Base-by-base conservation (phyloP, 1,284 basidiomycete species). In the Phylloporus sp. region DNA sequence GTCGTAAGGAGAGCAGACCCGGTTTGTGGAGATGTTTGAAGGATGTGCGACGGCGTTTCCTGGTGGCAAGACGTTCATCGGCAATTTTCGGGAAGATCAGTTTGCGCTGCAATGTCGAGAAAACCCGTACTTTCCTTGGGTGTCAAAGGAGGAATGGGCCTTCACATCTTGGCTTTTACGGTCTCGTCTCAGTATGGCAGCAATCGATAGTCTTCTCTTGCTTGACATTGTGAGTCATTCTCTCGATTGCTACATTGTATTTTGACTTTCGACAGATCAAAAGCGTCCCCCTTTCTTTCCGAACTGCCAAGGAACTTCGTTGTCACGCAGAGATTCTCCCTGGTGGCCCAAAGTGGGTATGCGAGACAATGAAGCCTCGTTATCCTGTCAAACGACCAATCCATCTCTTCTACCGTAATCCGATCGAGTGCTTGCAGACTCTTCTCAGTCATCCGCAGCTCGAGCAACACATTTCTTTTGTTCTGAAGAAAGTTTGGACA, bases 51-150 rank as follows among this genome's bases (percentile, higher is more conserved):
- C 29, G 55, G 19, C 29, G 23, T 64, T 63, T 25, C 63, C 63
- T 1, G 47, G 63, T 20, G 37, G 62, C 8, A 57, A 52, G 23
- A 66, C 66, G 3, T 65, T 66, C 14, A 60, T 65, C 57, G n/a
- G n/a, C n/a, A n/a, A n/a, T 15, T 65, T 67, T 32, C 19, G 32
- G 39, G 32, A 43, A 12, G 57, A 66, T 45, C 39, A 65, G 20
- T 66, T 59, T 27, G 25, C n/a, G 29, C 12, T 3, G 5, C 60
- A 29, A 14, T 23, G 32, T n/a, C 19, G 29, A n/a, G 60, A 60
- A 8, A 60, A 60, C 29, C 4, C 35, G 6, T 60, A 55, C 49
- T 65, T 25, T 23, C 64, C 47, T 23, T 65, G 37, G 37, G 64
- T 37, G 3, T 60, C 27, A 5, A 53, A 59, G 39, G 39, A 60